phyloP scores from a whole-genome alignment of 306 rosid genomes.

The Crotalaria pallida region DNA sequence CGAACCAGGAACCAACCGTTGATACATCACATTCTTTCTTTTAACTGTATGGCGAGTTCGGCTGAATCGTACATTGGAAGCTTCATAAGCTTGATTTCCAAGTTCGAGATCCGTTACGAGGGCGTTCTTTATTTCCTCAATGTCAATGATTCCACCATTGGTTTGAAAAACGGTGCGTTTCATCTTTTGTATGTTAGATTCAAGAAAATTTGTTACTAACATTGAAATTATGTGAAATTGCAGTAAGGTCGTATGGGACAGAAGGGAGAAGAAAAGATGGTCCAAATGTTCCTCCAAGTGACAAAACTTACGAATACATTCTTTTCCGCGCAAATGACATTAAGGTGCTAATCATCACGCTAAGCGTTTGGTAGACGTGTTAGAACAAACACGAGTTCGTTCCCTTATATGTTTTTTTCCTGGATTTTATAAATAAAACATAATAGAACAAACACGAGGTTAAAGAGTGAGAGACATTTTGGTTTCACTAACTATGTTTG shows the following conservation, averaged over 20 bases:
- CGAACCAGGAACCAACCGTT: neutral
- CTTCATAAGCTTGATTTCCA: constrained; percentile 61
- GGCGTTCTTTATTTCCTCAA: constrained; percentile 51
- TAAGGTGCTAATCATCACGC: constrained; percentile 43
- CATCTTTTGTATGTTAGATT: neutral
- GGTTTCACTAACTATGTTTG: no score
- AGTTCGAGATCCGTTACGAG: constrained; percentile 71
- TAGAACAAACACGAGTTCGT: no score
- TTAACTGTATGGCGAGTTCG: constrained; percentile 43
- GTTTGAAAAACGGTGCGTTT: constrained; percentile 49
- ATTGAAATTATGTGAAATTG: constrained; percentile 21
- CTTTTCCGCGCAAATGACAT: constrained; percentile 68
- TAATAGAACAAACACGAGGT: no score
- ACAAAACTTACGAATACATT: constrained; percentile 64
- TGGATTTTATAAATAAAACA: no score
- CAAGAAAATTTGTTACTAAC: constrained; percentile 12
- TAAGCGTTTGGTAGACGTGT: no score
- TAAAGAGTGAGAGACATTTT: no score
- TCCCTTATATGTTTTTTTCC: no score
- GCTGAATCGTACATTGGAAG: constrained; percentile 52
- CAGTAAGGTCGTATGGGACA: constrained; percentile 78
- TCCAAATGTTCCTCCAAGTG: constrained; percentile 59
- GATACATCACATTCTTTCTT: neutral
- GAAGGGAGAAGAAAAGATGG: constrained; percentile 77
- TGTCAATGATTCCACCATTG: constrained; percentile 50